phyloP scores from a whole-genome alignment of 2,329 filamentous ascomycete genomes.

The Claviceps sp. region DNA sequence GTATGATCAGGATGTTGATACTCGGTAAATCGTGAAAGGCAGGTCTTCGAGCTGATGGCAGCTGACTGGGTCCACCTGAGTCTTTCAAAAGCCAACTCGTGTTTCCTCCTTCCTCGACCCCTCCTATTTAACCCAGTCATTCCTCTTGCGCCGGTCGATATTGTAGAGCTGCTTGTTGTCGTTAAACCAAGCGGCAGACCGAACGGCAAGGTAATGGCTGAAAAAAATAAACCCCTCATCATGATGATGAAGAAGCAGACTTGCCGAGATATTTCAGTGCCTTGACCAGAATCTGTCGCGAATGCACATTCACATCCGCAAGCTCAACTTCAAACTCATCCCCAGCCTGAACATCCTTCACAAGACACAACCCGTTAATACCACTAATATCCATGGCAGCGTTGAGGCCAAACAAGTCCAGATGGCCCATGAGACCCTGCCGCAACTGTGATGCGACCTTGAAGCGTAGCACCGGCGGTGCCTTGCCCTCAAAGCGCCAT shows the following conservation, averaged over 20 bases:
- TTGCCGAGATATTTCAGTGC: slow-evolving; percentile 20
- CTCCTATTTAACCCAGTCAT: background rate
- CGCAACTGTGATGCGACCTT: slow-evolving; percentile 26
- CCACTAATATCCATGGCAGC: slow-evolving; percentile 27
- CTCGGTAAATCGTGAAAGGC: too few species aligned
- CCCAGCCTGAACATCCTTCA: slow-evolving; percentile 31
- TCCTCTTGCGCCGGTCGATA: background rate
- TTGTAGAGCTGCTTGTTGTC: background rate
- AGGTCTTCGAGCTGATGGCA: too few species aligned
- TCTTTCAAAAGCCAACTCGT: too few species aligned
- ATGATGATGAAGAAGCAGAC: background rate
- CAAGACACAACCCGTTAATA: slow-evolving; percentile 23
- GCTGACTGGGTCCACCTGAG: too few species aligned
- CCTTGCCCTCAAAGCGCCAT: slow-evolving; percentile 38
- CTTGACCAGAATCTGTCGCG: slow-evolving; percentile 31
- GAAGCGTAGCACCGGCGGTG: slow-evolving; percentile 36
- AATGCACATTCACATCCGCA: slow-evolving; percentile 37
- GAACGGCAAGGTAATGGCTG: too few species aligned
- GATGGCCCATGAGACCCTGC: slow-evolving; percentile 24
- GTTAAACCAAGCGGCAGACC: background rate
- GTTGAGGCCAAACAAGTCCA: slow-evolving; percentile 36
- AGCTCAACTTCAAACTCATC: slow-evolving; percentile 45
- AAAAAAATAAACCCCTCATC: background rate
- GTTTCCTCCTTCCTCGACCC: too few species aligned
- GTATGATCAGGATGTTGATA: too few species aligned